These are phyloP conservation scores for Alternaria ethzedia DNA, from an alignment of 2,329 filamentous ascomycete species.

Conservation along the genomic window DNA sequence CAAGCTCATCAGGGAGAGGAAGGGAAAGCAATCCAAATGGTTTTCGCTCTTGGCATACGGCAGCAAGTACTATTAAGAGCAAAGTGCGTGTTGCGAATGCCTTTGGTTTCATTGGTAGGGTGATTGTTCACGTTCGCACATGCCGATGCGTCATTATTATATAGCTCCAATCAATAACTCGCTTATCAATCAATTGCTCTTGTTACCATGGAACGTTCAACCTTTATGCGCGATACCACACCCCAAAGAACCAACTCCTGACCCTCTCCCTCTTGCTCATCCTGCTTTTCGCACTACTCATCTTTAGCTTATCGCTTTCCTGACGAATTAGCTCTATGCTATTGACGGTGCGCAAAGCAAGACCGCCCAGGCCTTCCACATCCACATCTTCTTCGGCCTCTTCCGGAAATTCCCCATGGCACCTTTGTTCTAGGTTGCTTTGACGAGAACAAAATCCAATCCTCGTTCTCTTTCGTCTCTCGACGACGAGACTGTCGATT, in stretches of 20 bases:
- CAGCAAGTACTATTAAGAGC: not conserved
- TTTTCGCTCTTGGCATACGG: not conserved
- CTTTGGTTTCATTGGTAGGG: not conserved
- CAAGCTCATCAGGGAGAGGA: not conserved
- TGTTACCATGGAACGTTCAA: not conserved
- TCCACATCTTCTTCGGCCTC: not conserved
- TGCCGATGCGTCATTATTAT: not conserved
- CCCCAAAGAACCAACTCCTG: not conserved
- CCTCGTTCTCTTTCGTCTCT: not conserved
- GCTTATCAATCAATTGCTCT: not conserved
- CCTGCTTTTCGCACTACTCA: not conserved
- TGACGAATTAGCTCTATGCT: not conserved
- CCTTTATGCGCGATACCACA: not conserved
- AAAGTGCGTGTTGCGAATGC: not conserved
- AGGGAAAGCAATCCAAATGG: not conserved
- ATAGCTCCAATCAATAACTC: not conserved
- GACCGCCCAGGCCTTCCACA: not conserved
- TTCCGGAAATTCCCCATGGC: not conserved
- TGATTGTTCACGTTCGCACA: not conserved
- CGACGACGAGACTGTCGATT: not conserved
- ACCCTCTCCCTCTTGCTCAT: not conserved
- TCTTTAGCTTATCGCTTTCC: not conserved
- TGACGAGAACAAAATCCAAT: not conserved
- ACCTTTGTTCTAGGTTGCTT: not conserved
- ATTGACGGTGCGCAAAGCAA: not conserved